phyloP scores from a whole-genome alignment of 2,329 filamentous ascomycete genomes.

The Canariomyces notabilis region DNA sequence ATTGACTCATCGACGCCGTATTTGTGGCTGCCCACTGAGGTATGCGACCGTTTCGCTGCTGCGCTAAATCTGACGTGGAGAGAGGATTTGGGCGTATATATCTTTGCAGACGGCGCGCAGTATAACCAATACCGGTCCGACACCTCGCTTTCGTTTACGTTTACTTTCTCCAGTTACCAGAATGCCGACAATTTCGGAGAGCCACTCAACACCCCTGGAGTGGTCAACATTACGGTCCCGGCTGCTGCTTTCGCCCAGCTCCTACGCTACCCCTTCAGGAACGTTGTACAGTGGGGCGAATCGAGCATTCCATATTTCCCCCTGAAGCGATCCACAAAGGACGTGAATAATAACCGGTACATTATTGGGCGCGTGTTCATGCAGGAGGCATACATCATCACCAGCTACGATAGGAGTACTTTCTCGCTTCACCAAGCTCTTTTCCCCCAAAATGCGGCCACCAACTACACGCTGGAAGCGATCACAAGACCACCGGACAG shows the following conservation, averaged over 20 bases:
- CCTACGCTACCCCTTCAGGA: slow-evolving; percentile 46
- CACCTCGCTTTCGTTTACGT: slow-evolving; percentile 49
- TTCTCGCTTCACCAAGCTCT: slow-evolving; percentile 54
- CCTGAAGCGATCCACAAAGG: slow-evolving; percentile 45
- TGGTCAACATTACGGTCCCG: slow-evolving; percentile 54
- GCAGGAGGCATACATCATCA: slow-evolving; percentile 61
- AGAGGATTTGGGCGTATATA: slow-evolving; percentile 58
- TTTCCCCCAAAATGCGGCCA: slow-evolving; percentile 42
- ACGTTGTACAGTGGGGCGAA: slow-evolving; percentile 40
- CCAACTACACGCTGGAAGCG: slow-evolving; percentile 37
- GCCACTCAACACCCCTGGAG: slow-evolving; percentile 42
- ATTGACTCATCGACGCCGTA: slow-evolving; percentile 63
- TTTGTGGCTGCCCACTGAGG: slow-evolving; percentile 54
- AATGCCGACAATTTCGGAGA: slow-evolving; percentile 49
- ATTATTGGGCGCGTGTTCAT: slow-evolving; percentile 64
- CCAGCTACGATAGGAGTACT: slow-evolving; percentile 47
- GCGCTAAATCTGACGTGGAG: slow-evolving; percentile 63
- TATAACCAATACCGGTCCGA: slow-evolving; percentile 41
- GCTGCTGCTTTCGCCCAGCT: slow-evolving; percentile 46
- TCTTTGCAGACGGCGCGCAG: slow-evolving; percentile 53
- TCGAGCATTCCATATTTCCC: slow-evolving; percentile 59
- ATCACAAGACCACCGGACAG: slow-evolving; percentile 43
- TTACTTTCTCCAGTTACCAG: slow-evolving; percentile 51
- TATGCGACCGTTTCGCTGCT: slow-evolving; percentile 61
- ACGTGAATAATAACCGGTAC: slow-evolving; percentile 48